Conservation (phyloP, 2,329 filamentous ascomycete species). For the Sporothrix schenckii region DNA sequence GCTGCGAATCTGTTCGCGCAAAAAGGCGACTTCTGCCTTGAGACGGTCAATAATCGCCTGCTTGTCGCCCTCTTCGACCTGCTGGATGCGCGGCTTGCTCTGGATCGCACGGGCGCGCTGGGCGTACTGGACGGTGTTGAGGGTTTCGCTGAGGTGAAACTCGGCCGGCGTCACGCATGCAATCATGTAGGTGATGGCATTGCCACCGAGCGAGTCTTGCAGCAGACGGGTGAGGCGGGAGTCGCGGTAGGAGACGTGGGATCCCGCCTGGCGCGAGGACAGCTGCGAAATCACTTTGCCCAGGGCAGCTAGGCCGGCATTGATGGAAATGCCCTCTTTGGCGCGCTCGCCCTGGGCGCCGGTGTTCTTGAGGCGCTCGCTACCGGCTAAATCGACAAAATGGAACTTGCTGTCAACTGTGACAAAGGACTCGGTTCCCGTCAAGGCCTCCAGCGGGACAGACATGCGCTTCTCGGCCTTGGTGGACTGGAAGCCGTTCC, state of each 20-base stretch:
- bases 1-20: slow-evolving; percentile 89
- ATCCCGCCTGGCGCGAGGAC: slow-evolving; percentile 81
- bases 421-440: slow-evolving; percentile 68
- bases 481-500: slow-evolving; percentile 57
- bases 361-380: slow-evolving; percentile 95
- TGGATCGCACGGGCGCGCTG: slow-evolving; percentile 95
- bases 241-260: slow-evolving; percentile 96
- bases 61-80: slow-evolving; percentile 90
- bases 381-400: slow-evolving; percentile 96
- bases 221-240: slow-evolving; percentile 94
- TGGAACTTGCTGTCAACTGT: slow-evolving; percentile 98
- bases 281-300: slow-evolving; percentile 98
- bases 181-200: slow-evolving; percentile 99
- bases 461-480: slow-evolving; percentile 82
- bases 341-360: slow-evolving; percentile 92
- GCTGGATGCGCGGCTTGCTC: slow-evolving; percentile 95
- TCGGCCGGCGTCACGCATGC: slow-evolving; percentile 96
- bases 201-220: slow-evolving; percentile 94
- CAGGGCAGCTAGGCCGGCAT: slow-evolving; percentile 88
- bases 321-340: slow-evolving; percentile 97
- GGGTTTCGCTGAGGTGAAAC: slow-evolving; percentile 94
- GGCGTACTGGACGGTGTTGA: slow-evolving; percentile 97
- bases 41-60: slow-evolving; percentile 90
- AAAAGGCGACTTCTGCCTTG: slow-evolving; percentile 88
- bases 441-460: slow-evolving; percentile 78